phyloP scores from a whole-genome alignment of 129 eudicot species.

The Artemisia argyi region DNA sequence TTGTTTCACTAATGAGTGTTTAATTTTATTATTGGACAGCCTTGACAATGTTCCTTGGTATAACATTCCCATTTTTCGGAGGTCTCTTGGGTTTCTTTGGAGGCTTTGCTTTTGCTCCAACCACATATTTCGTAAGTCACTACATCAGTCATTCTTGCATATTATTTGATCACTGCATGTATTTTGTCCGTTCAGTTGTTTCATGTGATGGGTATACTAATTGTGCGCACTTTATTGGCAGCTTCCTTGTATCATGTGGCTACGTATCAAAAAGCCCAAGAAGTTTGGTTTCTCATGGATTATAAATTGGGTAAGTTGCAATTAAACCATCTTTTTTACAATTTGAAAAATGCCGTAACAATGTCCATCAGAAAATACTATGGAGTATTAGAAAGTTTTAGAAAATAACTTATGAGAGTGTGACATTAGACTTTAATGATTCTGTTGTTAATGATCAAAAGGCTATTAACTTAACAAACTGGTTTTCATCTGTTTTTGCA shows the following conservation, averaged over 20 bases:
- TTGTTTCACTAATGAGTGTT: neutral
- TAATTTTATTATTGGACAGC: constrained; percentile 31
- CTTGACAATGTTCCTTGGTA: constrained; percentile 48
- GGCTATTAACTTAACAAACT: neutral
- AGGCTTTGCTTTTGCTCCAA: constrained; percentile 66
- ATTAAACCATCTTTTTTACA: neutral
- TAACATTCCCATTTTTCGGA: constrained; percentile 63
- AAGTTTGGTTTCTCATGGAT: constrained; percentile 49
- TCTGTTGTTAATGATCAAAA: neutral
- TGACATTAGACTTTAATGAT: neutral
- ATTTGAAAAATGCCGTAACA: neutral
- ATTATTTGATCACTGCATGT: neutral
- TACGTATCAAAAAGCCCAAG: constrained; percentile 46
- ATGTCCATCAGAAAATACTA: neutral
- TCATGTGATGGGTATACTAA: neutral
- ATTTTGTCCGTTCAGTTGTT: neutral
- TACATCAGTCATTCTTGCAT: neutral
- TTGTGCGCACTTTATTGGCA: constrained; percentile 19
- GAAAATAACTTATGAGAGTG: neutral
- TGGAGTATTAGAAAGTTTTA: neutral
- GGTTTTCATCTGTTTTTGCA: neutral
- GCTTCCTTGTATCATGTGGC: constrained; percentile 67
- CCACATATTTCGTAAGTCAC: constrained; percentile 53
- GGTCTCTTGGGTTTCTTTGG: constrained; percentile 62
- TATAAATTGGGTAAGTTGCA: constrained; percentile 48